Evolutionary conservation across 2,329 filamentous ascomycete genomes (phyloP).

Genomic region (Zymoseptoria tritici): DNA sequence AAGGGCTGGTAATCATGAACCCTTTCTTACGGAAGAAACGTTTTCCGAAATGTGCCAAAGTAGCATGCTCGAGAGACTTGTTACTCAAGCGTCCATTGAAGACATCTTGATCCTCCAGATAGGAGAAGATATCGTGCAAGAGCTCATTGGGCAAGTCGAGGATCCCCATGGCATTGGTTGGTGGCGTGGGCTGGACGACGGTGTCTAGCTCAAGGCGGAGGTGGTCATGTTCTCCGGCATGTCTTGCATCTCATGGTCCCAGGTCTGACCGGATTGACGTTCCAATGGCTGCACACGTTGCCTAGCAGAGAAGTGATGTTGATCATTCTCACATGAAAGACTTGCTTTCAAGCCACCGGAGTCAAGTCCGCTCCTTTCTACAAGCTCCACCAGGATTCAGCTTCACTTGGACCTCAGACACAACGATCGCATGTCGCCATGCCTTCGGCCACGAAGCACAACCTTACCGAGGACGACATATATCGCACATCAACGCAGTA

Average conservation of each 20-base stretch:
- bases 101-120: constrained; percentile 17
- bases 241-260: not conserved
- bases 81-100: constrained; percentile 17
- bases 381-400: not conserved
- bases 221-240: not conserved
- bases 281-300: not conserved
- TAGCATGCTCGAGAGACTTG: constrained; percentile 19
- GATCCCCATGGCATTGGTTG: constrained; percentile 7
- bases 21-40: constrained; percentile 29
- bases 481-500: constrained; percentile 89
- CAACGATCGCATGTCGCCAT: not conserved
- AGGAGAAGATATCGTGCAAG: constrained; percentile 18
- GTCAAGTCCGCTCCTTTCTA: not conserved
- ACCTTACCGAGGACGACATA: constrained; percentile 76
- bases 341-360: not conserved
- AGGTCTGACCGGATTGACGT: too few relatives aligned
- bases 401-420: not conserved
- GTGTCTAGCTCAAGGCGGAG: not conserved
- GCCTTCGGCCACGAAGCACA: not conserved
- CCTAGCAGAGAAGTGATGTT: too few relatives aligned
- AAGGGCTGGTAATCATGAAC: constrained; percentile 23
- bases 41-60: constrained; percentile 21
- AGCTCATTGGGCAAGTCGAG: constrained; percentile 23
- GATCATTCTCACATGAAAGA: not conserved
- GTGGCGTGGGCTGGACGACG: not conserved